Base-by-base conservation (phyloP, 306 rosid species). In the Citrullus mucosospermus region DNA sequence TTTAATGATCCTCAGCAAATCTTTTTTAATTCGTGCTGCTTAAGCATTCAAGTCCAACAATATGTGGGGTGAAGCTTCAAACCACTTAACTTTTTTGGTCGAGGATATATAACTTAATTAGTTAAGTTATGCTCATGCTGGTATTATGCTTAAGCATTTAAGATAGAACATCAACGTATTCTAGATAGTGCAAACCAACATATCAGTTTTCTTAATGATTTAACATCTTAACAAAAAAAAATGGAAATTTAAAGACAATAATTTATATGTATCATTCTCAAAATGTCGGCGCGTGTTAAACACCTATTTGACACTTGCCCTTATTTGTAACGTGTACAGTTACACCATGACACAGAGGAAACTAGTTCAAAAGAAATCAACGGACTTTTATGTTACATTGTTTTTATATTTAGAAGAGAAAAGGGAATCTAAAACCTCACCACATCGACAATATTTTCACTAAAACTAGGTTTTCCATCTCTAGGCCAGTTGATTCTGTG, bases 401-500 rank as follows among this genome's bases (percentile, higher is more conserved):
- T 69, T 18, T 67, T 38, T 67, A 46, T 43, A 68, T 43, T n/a
- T 41, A 11, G 5, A 68, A 41, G 11, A 8, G 75, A 54, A 58
- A 77, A 55, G 43, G 55, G 79, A 68, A 80, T 58, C 3, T 25
- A 62, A 83, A 75, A 83, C 46, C 91, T 88, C 84, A 93, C 97
- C 55, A 91, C 84, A 62, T 91, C 92, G 78, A 80, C 84, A 85
- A 88, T 79, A 81, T 85, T 82, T 77, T 84, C 56, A 78, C 84
- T 80, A 44, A 87, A 85, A 78, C 50, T 70, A 20, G 78, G 76
- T 55, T 81, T 80, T 60, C 83, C 88, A 83, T 90, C 86, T 5
- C 78, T 63, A 74, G 92, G 88, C 98, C 96, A 93, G 83, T 90
- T 89, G 81, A 91, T 85, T 82, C 95, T 88, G 86, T 93, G 97